Conservation (phyloP, 2,329 filamentous ascomycete species). For the Diaporthe ampelina region DNA sequence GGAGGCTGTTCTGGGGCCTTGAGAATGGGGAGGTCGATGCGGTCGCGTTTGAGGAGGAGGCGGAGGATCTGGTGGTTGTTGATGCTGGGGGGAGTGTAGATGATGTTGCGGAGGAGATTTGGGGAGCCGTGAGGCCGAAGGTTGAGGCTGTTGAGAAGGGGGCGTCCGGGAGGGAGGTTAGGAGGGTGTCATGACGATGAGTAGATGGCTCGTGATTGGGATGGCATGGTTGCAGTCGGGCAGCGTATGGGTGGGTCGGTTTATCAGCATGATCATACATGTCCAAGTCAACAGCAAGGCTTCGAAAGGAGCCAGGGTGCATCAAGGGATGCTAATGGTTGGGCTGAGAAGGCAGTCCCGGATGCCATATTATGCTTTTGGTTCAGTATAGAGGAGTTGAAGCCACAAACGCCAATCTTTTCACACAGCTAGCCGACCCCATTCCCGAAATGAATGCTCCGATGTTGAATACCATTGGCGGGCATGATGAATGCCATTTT, state of each 20-base stretch:
- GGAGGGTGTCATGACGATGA: conserved; percentile 57
- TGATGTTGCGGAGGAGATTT: conserved; percentile 69
- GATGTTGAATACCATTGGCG: conserved; percentile 36
- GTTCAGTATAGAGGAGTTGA: conserved; percentile 43
- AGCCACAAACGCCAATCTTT: conserved; percentile 42
- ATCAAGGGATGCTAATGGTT: not conserved
- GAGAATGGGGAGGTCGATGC: conserved; percentile 56
- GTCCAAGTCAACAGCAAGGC: not conserved
- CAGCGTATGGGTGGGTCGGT: too few species aligned
- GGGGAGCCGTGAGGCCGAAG: conserved; percentile 62
- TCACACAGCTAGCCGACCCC: conserved; percentile 18
- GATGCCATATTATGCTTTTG: conserved; percentile 3
- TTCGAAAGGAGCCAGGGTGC: not conserved
- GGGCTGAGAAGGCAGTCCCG: not conserved
- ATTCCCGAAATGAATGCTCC: conserved; percentile 5
- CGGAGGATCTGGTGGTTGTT: conserved; percentile 67
- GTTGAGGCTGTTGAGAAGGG: conserved; percentile 62
- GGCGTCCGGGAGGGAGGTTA: conserved; percentile 61
- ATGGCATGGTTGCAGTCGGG: not conserved
- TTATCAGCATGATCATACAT: not conserved
- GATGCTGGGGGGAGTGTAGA: conserved; percentile 68
- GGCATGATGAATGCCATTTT: conserved; percentile 41
- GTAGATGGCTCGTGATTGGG: conserved; percentile 7
- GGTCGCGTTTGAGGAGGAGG: conserved; percentile 61
- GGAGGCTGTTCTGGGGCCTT: conserved; percentile 77